phyloP scores from a whole-genome alignment of 495 filamentous ascomycete species.

The Hypoxylon subgilvum region DNA sequence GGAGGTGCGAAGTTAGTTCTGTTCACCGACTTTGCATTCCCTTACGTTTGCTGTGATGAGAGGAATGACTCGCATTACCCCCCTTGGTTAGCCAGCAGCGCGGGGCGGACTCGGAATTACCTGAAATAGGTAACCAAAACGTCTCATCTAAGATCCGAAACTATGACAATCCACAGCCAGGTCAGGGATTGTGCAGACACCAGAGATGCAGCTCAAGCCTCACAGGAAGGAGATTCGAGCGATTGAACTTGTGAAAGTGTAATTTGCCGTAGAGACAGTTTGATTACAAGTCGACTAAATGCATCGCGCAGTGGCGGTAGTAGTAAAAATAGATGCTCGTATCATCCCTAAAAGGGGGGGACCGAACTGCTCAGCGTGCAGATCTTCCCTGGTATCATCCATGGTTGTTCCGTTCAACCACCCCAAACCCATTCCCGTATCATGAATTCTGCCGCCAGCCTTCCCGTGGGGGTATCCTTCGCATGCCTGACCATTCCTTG shows the following conservation, averaged over 20 bases:
- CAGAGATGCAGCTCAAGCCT: not conserved
- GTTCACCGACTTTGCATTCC: conserved; percentile 33
- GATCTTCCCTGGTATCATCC: conserved; percentile 34
- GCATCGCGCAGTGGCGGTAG: conserved; percentile 12
- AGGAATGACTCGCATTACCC: conserved; percentile 30
- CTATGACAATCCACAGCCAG: conserved; percentile 2
- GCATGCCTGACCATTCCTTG: conserved; percentile 32
- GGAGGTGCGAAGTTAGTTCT: no score
- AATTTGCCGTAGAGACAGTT: conserved; percentile 23
- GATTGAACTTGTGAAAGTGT: conserved; percentile 10
- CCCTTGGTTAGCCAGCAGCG: not conserved
- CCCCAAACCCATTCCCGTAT: conserved; percentile 23
- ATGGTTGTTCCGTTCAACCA: conserved; percentile 29
- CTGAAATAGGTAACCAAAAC: conserved; percentile 23
- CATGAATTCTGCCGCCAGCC: conserved; percentile 32
- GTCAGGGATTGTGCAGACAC: conserved; percentile 1
- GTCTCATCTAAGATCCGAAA: not conserved
- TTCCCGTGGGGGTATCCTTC: conserved; percentile 44
- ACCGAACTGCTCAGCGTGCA: conserved; percentile 22
- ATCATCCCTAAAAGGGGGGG: conserved; percentile 33
- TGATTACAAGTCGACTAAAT: conserved; percentile 29
- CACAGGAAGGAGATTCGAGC: not conserved
- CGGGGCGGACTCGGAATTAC: conserved; percentile 7
- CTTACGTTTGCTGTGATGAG: conserved; percentile 19
- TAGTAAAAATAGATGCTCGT: conserved; percentile 33